Percentiles rank a stretch among this genome's conserved stretches.
These are phyloP conservation scores for Beauveria varroae DNA, from an alignment of 2,329 filamentous ascomycete species.

Conservation along the genomic window DNA sequence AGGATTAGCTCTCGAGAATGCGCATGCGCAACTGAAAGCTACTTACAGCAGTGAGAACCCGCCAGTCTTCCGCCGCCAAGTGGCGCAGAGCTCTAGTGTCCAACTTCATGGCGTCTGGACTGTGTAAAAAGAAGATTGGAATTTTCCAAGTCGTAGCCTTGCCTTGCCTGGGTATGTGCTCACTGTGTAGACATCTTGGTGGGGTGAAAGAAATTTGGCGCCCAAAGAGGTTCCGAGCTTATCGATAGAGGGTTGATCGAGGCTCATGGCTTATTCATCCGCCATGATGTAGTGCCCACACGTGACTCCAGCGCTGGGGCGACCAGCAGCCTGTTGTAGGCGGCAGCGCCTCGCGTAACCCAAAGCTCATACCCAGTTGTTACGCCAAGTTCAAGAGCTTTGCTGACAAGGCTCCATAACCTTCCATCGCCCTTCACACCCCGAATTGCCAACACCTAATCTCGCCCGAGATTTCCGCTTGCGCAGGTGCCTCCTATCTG, in stretches of 20 bases:
- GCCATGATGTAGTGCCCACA: constrained; percentile 12
- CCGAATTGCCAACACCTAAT: not conserved
- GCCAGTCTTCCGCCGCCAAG: constrained; percentile 88
- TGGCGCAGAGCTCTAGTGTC: constrained; percentile 92
- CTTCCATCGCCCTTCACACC: constrained; percentile 24
- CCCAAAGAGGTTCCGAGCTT: constrained; percentile 18
- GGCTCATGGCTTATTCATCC: constrained; percentile 12
- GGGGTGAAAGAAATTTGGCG: constrained; percentile 20
- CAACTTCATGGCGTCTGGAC: constrained; percentile 66
- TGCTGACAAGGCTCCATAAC: constrained; percentile 29
- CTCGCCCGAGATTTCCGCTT: not conserved
- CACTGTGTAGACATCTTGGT: constrained; percentile 1
- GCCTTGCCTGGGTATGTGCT: not conserved
- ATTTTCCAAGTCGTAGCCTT: not conserved
- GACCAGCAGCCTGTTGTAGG: constrained; percentile 25
- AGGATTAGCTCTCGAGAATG: constrained; percentile 26
- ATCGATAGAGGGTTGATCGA: constrained; percentile 14
- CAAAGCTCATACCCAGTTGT: constrained; percentile 22
- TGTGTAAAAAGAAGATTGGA: not conserved
- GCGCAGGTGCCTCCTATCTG: not conserved
- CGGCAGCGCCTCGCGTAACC: constrained; percentile 40
- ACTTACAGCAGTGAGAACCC: constrained; percentile 81
- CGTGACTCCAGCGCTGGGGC: constrained; percentile 25
- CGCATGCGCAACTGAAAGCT: constrained; percentile 16
- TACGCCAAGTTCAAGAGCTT: constrained; percentile 25